These are phyloP conservation scores for Otatea glauca DNA, from an alignment of 176 grass and related monocot species.

Conservation along the genomic window DNA sequence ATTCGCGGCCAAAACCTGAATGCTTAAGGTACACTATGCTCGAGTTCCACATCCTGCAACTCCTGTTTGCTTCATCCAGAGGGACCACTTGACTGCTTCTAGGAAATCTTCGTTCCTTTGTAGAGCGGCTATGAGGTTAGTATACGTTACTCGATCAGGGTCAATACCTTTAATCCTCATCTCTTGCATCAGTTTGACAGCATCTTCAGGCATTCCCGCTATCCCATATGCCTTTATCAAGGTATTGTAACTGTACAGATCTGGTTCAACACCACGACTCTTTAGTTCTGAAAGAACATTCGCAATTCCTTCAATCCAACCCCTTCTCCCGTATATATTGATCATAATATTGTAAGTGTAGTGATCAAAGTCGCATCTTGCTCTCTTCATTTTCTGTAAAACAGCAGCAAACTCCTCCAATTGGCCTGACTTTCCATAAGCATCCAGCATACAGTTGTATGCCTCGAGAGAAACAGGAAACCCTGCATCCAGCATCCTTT, in stretches of 20 bases:
- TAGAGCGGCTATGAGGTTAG: slow-evolving; percentile 69
- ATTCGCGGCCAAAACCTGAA: slow-evolving; percentile 24
- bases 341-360: slow-evolving; percentile 98
- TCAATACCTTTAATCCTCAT: slow-evolving; percentile 75
- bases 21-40: slow-evolving; percentile 5
- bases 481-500: slow-evolving; percentile 74
- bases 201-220: slow-evolving; percentile 81
- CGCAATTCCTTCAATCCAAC: slow-evolving; percentile 81
- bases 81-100: slow-evolving; percentile 89
- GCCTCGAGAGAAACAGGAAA: slow-evolving; percentile 79
- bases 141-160: slow-evolving; percentile 68
- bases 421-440: slow-evolving; percentile 79
- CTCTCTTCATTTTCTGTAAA: slow-evolving; percentile 84
- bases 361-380: slow-evolving; percentile 70
- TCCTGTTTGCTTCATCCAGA: slow-evolving; percentile 90
- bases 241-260: slow-evolving; percentile 84
- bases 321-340: slow-evolving; percentile 85
- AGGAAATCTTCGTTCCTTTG: slow-evolving; percentile 89
- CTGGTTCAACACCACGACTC: slow-evolving; percentile 62
- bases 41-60: slow-evolving; percentile 37
- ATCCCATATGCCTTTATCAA: slow-evolving; percentile 90
- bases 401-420: slow-evolving; percentile 74
- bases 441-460: slow-evolving; percentile 86
- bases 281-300: slow-evolving; percentile 73
- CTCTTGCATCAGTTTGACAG: slow-evolving; percentile 70